phyloP scores from a whole-genome alignment of 2,329 filamentous ascomycete genomes.

The Monilinia vaccinii-corymbosi region DNA sequence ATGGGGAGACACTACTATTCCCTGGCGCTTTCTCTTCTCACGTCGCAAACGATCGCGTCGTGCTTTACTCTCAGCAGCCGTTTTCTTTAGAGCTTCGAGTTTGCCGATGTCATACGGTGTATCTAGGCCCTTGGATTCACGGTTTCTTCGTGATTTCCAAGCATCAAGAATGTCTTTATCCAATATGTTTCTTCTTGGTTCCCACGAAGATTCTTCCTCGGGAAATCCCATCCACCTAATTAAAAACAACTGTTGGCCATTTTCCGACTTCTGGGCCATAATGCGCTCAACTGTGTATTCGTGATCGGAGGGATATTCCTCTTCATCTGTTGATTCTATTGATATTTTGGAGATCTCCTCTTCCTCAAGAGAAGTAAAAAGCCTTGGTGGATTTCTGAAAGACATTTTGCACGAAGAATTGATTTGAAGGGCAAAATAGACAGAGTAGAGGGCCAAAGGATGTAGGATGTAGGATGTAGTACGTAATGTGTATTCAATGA shows the following conservation, averaged over 20 bases:
- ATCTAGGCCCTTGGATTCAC: constrained; percentile 15
- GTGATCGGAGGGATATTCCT: constrained; percentile 22
- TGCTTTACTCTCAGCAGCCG: constrained; percentile 13
- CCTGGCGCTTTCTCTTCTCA: constrained; percentile 16
- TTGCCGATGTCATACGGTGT: constrained; percentile 18
- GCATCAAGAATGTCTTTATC: constrained; percentile 30
- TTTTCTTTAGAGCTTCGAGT: constrained; percentile 14
- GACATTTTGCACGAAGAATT: neutral
- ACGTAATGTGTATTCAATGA: neutral
- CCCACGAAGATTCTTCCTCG: constrained; percentile 46
- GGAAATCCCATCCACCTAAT: constrained; percentile 56
- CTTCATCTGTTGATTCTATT: constrained; percentile 39
- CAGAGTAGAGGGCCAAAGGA: neutral
- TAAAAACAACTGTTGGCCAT: constrained; percentile 41
- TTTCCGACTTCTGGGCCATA: constrained; percentile 35
- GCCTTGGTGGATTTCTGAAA: neutral
- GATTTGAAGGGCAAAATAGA: neutral
- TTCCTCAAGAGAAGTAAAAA: constrained; percentile 31
- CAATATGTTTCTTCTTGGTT: constrained; percentile 36
- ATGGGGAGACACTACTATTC: constrained; percentile 3
- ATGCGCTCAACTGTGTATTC: constrained; percentile 37
- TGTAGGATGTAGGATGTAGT: neutral
- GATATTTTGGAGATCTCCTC: constrained; percentile 49
- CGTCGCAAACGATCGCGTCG: constrained; percentile 17
- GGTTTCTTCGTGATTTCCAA: constrained; percentile 24